Conservation (phyloP, 768 basidiomycete genomes). For the button mushroom (Agaricus bisporus) region DNA sequence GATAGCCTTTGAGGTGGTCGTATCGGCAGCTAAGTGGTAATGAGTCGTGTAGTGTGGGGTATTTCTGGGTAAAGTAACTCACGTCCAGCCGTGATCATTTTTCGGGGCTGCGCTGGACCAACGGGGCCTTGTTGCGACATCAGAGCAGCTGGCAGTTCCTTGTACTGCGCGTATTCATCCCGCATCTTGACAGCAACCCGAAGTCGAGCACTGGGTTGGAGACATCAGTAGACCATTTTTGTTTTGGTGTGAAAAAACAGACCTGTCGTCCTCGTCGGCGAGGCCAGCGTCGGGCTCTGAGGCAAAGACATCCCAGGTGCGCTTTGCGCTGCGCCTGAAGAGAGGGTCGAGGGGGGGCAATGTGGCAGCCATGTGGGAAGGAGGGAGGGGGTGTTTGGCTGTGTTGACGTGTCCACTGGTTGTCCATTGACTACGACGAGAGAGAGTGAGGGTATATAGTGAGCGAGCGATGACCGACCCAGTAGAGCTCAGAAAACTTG, state of each 20-base stretch:
- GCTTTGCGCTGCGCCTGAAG: slow-evolving; percentile 58
- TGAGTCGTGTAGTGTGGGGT: neutral
- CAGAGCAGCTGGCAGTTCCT: slow-evolving; percentile 76
- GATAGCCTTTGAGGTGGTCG: slow-evolving; percentile 61
- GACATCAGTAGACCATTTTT: neutral
- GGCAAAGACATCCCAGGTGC: slow-evolving; percentile 67
- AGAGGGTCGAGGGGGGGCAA: slow-evolving; percentile 65
- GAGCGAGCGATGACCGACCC: slow-evolving; percentile 18
- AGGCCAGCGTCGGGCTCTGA: slow-evolving; percentile 54
- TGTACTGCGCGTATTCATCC: slow-evolving; percentile 85
- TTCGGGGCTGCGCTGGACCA: slow-evolving; percentile 64
- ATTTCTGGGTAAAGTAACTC: neutral
- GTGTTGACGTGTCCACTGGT: slow-evolving; percentile 5
- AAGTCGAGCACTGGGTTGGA: slow-evolving; percentile 50
- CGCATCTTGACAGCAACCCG: slow-evolving; percentile 80
- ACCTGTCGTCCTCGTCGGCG: slow-evolving; percentile 72
- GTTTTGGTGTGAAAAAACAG: slow-evolving; percentile 11
- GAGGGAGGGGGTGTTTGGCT: slow-evolving; percentile 4
- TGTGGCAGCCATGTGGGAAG: slow-evolving; percentile 34
- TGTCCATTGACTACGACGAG: slow-evolving; percentile 8
- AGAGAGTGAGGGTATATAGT: slow-evolving; percentile 3
- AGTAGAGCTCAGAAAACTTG: slow-evolving; percentile 72
- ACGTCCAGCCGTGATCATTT: slow-evolving; percentile 72
- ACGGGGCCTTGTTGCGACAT: slow-evolving; percentile 76
- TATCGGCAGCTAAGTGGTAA: slow-evolving; percentile 29